A percentile compares a stretch with the other conserved stretches of the same genome.
These are phyloP conservation scores for Bruguiera gymnorhiza DNA, from an alignment of 345 rosid species.

Conservation along the genomic window DNA sequence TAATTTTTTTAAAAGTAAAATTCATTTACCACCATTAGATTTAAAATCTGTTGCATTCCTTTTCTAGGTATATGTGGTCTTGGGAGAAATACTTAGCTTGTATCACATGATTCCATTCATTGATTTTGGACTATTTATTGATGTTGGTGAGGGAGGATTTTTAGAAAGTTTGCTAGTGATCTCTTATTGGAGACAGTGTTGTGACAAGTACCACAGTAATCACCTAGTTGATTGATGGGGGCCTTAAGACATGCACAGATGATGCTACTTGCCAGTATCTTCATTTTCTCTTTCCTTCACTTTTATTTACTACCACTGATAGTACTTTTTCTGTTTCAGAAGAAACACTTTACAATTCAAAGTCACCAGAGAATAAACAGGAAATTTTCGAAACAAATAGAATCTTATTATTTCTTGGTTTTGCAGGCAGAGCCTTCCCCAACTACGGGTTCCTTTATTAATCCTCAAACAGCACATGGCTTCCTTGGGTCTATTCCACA, in stretches of 20 bases:
- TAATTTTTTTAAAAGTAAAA: not conserved
- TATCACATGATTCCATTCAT: slow-evolving; percentile 17
- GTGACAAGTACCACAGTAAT: not conserved
- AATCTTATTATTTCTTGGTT: slow-evolving; percentile 17
- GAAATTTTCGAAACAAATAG: not conserved
- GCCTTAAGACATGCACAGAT: slow-evolving; percentile 9
- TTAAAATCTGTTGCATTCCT: not conserved
- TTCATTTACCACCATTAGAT: not conserved
- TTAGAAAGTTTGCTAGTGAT: slow-evolving; percentile 13
- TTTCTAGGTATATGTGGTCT: slow-evolving; percentile 2
- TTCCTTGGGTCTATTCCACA: slow-evolving; percentile 36
- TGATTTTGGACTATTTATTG: slow-evolving; percentile 15
- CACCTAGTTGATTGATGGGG: slow-evolving; percentile 6
- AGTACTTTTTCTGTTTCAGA: not conserved
- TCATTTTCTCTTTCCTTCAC: slow-evolving; percentile 9
- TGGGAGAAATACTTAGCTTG: slow-evolving; percentile 14
- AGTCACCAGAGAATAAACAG: not conserved
- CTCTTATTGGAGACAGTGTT: slow-evolving; percentile 3
- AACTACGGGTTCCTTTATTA: slow-evolving; percentile 79
- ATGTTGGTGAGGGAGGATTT: slow-evolving; percentile 9
- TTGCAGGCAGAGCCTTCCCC: slow-evolving; percentile 96
- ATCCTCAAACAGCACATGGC: slow-evolving; percentile 49
- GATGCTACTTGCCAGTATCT: slow-evolving; percentile 17
- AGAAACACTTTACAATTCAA: too few species aligned
- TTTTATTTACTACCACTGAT: slow-evolving; percentile 11